Percentiles rank a stretch among this genome's conserved stretches.
Evolutionary conservation across 495 filamentous ascomycete species (phyloP).

Genomic region (Aspergillus cristatus): DNA sequence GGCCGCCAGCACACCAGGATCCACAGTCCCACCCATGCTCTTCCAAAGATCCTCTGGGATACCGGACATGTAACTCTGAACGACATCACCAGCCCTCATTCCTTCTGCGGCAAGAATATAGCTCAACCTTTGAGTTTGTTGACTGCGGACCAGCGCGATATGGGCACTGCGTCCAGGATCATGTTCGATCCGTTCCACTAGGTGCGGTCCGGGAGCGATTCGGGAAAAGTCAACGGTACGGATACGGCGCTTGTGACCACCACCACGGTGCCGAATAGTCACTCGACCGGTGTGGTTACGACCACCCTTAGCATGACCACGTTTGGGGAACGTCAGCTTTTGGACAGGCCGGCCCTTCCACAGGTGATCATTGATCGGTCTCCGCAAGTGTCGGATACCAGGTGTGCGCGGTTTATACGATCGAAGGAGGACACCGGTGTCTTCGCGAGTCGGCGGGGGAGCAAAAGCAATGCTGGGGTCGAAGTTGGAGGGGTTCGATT

Average conservation of each 20-base stretch:
- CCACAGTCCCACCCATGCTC: conserved; percentile 82
- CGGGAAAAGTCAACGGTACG: conserved; percentile 82
- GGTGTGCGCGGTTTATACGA: conserved; percentile 94
- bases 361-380: conserved; percentile 91
- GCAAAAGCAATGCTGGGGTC: conserved; percentile 34
- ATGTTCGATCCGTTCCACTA: conserved; percentile 89
- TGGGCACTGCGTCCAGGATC: conserved; percentile 90
- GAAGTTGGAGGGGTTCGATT: conserved; percentile 19
- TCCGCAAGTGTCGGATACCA: conserved; percentile 80
- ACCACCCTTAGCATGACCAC: conserved; percentile 84
- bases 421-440: conserved; percentile 42
- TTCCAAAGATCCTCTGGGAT: conserved; percentile 76
- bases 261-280: conserved; percentile 84
- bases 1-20: conserved; percentile 89
- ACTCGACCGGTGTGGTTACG: conserved; percentile 79
- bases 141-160: conserved; percentile 69
- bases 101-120: conserved; percentile 93
- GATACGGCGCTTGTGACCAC: conserved; percentile 84
- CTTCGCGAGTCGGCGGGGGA: conserved; percentile 35
- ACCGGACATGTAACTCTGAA: conserved; percentile 83
- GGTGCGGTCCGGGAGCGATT: conserved; percentile 63
- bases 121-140: conserved; percentile 48
- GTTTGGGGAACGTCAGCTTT: conserved; percentile 79
- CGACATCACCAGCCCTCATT: conserved; percentile 80
- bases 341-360: conserved; percentile 85